Evolutionary conservation across 768 basidiomycete species (phyloP).

Genomic region (Boletus sp.): DNA sequence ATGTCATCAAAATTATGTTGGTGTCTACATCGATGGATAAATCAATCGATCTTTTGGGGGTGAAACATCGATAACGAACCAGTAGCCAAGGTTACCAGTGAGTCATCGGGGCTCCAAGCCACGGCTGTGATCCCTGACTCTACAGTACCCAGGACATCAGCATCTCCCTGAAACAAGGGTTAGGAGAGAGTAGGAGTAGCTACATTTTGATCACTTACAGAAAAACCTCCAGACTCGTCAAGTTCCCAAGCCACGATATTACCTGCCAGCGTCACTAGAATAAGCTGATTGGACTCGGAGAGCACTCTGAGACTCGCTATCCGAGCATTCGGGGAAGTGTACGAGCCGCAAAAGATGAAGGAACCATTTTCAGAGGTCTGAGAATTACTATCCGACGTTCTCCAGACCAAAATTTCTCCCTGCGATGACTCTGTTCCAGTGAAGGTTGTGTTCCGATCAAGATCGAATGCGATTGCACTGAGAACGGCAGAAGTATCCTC

Average conservation of each 20-base stretch:
- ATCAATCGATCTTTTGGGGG: background rate
- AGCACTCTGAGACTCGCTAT: constrained; percentile 67
- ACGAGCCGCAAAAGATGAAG: constrained; percentile 27
- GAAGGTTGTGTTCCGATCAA: constrained; percentile 62
- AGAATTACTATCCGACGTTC: constrained; percentile 17
- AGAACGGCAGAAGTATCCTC: constrained; percentile 35
- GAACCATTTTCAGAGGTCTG: constrained; percentile 11
- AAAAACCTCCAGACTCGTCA: constrained; percentile 42
- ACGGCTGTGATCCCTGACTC: constrained; percentile 83
- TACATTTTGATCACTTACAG: constrained; percentile 37
- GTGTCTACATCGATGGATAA: constrained; percentile 50
- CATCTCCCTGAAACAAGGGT: constrained; percentile 20
- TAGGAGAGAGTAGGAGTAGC: background rate
- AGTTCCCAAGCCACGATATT: constrained; percentile 75
- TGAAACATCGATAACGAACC: constrained; percentile 40
- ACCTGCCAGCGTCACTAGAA: constrained; percentile 68
- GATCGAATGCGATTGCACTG: constrained; percentile 53
- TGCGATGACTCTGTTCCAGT: constrained; percentile 59
- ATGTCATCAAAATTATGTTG: constrained; percentile 86
- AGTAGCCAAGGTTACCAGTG: constrained; percentile 78
- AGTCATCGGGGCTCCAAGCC: constrained; percentile 90
- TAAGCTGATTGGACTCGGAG: constrained; percentile 67
- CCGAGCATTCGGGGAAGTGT: constrained; percentile 33
- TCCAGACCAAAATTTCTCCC: constrained; percentile 62
- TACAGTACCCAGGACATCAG: constrained; percentile 83